phyloP scores from a whole-genome alignment of 345 rosid genomes.

The Populus simonii region DNA sequence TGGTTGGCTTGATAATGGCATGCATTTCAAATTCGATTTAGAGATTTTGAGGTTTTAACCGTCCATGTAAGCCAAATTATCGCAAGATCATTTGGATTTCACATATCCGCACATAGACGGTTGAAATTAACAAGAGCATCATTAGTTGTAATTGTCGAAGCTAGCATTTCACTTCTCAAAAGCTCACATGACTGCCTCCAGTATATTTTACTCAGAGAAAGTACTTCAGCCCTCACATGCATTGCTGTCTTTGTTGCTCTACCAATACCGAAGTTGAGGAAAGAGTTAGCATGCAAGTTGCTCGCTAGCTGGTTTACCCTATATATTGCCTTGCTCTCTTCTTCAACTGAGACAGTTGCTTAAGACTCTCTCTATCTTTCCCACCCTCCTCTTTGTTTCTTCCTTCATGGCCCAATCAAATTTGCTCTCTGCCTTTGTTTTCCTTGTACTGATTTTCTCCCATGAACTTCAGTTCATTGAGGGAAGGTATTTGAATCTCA shows the following conservation, averaged over 20 bases:
- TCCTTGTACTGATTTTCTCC: conserved; percentile 32
- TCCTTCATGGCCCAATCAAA: conserved; percentile 42
- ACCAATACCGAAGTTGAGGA: not conserved
- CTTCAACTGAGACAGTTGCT: not conserved
- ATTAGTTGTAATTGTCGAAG: not conserved
- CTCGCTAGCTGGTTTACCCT: not conserved
- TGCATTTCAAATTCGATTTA: no score
- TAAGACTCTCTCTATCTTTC: no score
- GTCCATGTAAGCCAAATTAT: no score
- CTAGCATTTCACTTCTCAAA: not conserved
- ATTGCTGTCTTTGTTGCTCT: not conserved
- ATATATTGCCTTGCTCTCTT: not conserved
- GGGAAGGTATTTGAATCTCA: conserved; percentile 38
- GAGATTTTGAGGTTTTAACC: no score
- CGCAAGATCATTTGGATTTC: no score
- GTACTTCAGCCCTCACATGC: not conserved
- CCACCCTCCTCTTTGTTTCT: not conserved
- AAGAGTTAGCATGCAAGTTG: not conserved
- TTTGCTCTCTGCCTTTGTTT: conserved; percentile 20
- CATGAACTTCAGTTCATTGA: conserved; percentile 26
- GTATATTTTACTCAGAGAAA: not conserved
- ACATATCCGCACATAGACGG: no score
- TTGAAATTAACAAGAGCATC: not conserved
- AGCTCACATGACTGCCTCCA: not conserved
- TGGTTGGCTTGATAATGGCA: no score